Conservation (phyloP, 2,329 filamentous ascomycete species). For the Coleophoma eucalyptorum region DNA sequence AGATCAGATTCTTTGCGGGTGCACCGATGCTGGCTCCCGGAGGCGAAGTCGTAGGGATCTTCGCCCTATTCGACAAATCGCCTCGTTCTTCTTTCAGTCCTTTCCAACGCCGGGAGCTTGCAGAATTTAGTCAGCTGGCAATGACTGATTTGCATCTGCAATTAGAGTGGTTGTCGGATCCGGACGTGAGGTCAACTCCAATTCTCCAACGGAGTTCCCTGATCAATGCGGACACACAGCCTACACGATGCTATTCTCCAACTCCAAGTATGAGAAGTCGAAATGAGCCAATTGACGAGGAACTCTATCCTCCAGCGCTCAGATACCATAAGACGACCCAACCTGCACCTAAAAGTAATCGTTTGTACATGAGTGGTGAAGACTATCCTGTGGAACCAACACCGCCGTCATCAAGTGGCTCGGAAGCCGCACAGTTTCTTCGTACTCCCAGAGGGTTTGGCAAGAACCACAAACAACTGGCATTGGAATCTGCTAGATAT, state of each 20-base stretch:
- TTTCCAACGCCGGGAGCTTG: slow-evolving; percentile 20
- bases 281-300: not conserved
- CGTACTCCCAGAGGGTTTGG: not conserved
- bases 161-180: slow-evolving; percentile 1
- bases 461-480: not conserved
- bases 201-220: slow-evolving; percentile 9
- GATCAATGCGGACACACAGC: slow-evolving; percentile 1
- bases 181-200: slow-evolving; percentile 7
- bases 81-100: slow-evolving; percentile 22
- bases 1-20: slow-evolving; percentile 32
- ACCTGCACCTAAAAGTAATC: not conserved
- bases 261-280: not conserved
- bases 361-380: not conserved
- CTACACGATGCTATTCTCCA: not conserved
- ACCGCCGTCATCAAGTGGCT: slow-evolving; percentile 5
- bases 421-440: not conserved
- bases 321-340: not conserved
- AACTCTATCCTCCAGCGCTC: not conserved
- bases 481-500: not conserved
- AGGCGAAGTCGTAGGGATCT: slow-evolving; percentile 25
- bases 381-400: slow-evolving; percentile 1
- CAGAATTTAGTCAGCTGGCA: slow-evolving; percentile 18
- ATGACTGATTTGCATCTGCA: slow-evolving; percentile 12
- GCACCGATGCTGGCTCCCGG: slow-evolving; percentile 27
- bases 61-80: slow-evolving; percentile 24